phyloP scores from a whole-genome alignment of 2,329 filamentous ascomycete species.

The Penicillium sp. region DNA sequence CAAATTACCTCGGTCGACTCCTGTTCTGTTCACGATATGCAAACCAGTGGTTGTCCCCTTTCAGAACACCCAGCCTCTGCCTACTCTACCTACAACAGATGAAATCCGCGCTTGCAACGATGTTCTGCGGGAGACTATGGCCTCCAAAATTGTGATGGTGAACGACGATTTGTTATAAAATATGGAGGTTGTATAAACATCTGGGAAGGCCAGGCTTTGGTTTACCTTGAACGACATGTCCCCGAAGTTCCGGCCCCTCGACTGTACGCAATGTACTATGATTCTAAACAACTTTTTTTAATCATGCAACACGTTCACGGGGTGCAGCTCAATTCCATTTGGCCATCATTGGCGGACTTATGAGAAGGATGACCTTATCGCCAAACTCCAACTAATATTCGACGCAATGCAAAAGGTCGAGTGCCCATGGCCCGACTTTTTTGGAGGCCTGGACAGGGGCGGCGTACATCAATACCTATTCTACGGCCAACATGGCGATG shows the following conservation, averaged over 20 bases:
- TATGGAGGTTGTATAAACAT: conserved; percentile 16
- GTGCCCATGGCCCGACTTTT: conserved; percentile 29
- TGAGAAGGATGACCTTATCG: conserved; percentile 29
- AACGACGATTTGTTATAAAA: conserved; percentile 28
- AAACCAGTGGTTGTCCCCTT: conserved; percentile 23
- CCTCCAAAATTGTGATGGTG: conserved; percentile 25
- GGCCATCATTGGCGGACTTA: conserved; percentile 23
- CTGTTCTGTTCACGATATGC: conserved; percentile 20
- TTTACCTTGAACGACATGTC: conserved; percentile 30
- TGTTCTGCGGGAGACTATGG: conserved; percentile 22
- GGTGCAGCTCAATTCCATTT: conserved; percentile 22
- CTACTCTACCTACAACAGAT: conserved; percentile 25
- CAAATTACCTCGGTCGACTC: neutral
- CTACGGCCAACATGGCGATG: conserved; percentile 16
- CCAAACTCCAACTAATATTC: conserved; percentile 24
- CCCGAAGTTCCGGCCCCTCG: conserved; percentile 28
- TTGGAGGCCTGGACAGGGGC: conserved; percentile 24
- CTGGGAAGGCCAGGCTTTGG: conserved; percentile 19
- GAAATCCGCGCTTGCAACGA: conserved; percentile 28
- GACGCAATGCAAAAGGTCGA: conserved; percentile 20
- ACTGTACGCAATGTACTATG: conserved; percentile 32
- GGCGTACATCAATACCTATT: conserved; percentile 28
- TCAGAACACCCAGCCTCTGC: conserved; percentile 17
- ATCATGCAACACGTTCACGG: conserved; percentile 29
- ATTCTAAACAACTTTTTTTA: conserved; percentile 23